Conservation (phyloP, 2,329 filamentous ascomycete genomes). For the Pseudovirgaria hyperparasitica region DNA sequence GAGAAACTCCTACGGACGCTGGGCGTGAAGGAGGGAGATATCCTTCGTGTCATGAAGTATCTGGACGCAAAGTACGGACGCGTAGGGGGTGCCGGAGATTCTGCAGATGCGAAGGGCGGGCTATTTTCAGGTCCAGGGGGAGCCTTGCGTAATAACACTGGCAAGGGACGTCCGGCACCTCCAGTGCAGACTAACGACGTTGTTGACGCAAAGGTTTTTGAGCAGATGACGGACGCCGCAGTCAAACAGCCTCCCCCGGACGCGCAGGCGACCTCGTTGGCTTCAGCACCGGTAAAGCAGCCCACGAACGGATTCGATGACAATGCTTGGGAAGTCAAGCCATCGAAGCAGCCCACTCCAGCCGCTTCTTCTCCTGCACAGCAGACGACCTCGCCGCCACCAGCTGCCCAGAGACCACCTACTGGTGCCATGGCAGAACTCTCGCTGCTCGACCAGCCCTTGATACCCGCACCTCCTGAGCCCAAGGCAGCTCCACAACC, state of each 20-base stretch:
- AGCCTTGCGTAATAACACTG: conserved; percentile 81
- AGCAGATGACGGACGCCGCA: conserved; percentile 39
- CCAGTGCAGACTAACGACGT: conserved; percentile 75
- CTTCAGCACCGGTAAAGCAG: conserved; percentile 35
- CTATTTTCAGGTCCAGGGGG: conserved; percentile 93
- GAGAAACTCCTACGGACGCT: conserved; percentile 70
- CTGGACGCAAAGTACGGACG: conserved; percentile 72
- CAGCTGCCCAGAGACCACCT: conserved; percentile 25
- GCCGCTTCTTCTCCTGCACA: conserved; percentile 26
- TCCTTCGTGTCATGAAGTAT: conserved; percentile 84
- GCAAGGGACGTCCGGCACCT: conserved; percentile 79
- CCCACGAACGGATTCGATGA: conserved; percentile 69
- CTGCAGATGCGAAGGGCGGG: conserved; percentile 51
- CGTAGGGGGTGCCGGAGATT: conserved; percentile 29
- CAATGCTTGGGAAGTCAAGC: conserved; percentile 94
- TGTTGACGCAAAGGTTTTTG: conserved; percentile 78
- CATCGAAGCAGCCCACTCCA: conserved; percentile 46
- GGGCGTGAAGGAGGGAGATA: conserved; percentile 92
- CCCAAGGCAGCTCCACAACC: conserved; percentile 31
- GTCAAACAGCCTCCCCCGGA: conserved; percentile 32
- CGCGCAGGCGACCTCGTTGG: conserved; percentile 35
- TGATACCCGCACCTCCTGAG: conserved; percentile 25
- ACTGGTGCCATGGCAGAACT: conserved; percentile 60
- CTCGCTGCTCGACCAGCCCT: conserved; percentile 41
- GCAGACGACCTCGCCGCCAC: conserved; percentile 8